These are phyloP conservation scores for Aureobasidium namibiae DNA, from an alignment of 2,329 filamentous ascomycete species.

Conservation along the genomic window DNA sequence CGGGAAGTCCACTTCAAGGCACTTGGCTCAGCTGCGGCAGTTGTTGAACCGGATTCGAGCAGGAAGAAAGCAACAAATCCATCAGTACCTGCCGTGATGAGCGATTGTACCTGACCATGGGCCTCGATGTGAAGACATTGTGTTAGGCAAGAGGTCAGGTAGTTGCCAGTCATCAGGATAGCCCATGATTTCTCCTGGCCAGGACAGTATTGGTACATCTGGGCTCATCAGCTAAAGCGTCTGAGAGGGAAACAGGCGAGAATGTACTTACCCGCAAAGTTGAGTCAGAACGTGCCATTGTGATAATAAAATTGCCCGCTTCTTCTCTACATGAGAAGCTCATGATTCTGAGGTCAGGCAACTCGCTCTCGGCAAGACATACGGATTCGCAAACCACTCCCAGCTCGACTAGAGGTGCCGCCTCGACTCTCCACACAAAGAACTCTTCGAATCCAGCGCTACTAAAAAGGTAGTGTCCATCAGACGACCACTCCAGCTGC, in stretches of 20 bases:
- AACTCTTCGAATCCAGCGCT: conserved; percentile 85
- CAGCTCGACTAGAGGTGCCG: conserved; percentile 44
- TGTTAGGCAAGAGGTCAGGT: conserved; percentile 58
- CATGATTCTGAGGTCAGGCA: conserved; percentile 69
- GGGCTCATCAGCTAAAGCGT: neutral
- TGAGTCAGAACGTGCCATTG: conserved; percentile 78
- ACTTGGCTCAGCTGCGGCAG: neutral
- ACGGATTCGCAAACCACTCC: conserved; percentile 45
- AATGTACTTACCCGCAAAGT: conserved; percentile 48
- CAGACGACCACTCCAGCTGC: conserved; percentile 62
- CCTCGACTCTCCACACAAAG: conserved; percentile 66
- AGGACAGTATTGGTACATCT: conserved; percentile 39
- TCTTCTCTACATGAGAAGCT: conserved; percentile 56
- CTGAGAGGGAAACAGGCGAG: neutral
- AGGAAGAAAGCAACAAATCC: conserved; percentile 61
- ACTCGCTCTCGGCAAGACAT: conserved; percentile 42
- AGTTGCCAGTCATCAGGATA: conserved; percentile 29
- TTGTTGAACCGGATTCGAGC: neutral
- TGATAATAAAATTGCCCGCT: conserved; percentile 42
- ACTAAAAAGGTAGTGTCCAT: conserved; percentile 67
- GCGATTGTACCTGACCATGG: conserved; percentile 4
- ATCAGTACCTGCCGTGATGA: conserved; percentile 72
- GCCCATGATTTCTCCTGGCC: neutral
- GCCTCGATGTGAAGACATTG: conserved; percentile 38
- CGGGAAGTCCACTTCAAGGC: conserved; percentile 28